phyloP scores from a whole-genome alignment of 1,284 basidiomycete genomes.

The Marasmius oreades region DNA sequence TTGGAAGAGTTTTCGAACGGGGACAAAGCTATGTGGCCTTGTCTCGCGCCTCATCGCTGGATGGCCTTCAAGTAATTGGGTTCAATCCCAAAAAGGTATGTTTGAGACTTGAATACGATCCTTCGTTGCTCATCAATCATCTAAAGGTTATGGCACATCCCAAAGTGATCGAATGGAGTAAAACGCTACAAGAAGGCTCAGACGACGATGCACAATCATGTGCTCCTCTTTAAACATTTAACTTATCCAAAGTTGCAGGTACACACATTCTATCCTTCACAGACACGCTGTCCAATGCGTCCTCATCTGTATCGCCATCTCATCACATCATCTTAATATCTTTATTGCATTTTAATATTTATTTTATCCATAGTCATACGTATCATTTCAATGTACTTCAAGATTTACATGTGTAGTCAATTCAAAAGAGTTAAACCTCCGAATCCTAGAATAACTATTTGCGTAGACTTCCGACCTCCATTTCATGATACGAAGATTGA shows the following conservation, averaged over 20 bases:
- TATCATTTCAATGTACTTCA: not conserved
- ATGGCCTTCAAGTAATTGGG: constrained; percentile 74
- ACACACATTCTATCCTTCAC: too few species aligned
- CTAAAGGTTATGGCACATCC: constrained; percentile 48
- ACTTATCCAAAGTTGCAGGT: not conserved
- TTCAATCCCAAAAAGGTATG: constrained; percentile 66
- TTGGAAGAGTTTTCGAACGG: constrained; percentile 69
- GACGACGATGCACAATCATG: not conserved
- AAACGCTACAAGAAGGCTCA: constrained; percentile 17
- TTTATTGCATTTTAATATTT: too few species aligned
- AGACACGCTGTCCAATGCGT: too few species aligned
- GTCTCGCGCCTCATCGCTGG: constrained; percentile 76
- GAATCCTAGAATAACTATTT: not conserved
- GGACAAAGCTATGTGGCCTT: constrained; percentile 84
- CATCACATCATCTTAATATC: too few species aligned
- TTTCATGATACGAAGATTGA: not conserved
- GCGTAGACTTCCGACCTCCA: constrained; percentile 1
- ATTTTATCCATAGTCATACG: not conserved
- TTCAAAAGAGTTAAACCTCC: not conserved
- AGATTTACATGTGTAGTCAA: not conserved
- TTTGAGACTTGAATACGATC: constrained; percentile 20
- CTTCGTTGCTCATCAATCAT: not conserved
- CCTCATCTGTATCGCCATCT: too few species aligned
- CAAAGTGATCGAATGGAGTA: constrained; percentile 47
- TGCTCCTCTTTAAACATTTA: not conserved